Evolutionary conservation across 2,329 filamentous ascomycete species (phyloP).

Genomic region (Pseudopithomyces chartarum): DNA sequence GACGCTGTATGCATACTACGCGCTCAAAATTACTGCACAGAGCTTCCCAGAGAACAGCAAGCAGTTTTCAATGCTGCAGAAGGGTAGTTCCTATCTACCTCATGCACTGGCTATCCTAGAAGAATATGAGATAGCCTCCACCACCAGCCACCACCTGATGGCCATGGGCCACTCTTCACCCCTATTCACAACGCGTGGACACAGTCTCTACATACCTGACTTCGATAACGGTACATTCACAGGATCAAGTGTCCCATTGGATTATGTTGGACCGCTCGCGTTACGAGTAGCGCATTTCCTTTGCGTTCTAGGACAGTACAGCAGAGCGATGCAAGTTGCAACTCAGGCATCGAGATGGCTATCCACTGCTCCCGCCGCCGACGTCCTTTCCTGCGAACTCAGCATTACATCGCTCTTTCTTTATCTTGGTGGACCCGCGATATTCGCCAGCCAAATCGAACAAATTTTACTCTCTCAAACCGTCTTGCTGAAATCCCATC

Average conservation of each 20-base stretch:
- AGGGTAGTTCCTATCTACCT: slow-evolving; percentile 1
- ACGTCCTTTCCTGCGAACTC: neutral
- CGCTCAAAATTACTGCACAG: neutral
- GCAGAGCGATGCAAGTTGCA: neutral
- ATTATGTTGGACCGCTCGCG: neutral
- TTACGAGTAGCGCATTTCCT: slow-evolving; percentile 7
- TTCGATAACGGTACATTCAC: neutral
- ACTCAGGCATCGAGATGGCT: neutral
- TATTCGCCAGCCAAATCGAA: neutral
- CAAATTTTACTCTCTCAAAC: neutral
- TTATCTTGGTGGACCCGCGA: slow-evolving; percentile 1
- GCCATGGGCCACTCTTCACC: neutral
- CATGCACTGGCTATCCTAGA: slow-evolving; percentile 4
- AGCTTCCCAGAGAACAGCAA: slow-evolving; percentile 1
- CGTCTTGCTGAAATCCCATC: neutral
- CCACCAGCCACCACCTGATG: neutral
- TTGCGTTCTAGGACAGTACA: slow-evolving; percentile 3
- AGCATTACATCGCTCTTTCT: slow-evolving; percentile 1
- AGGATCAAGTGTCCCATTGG: neutral
- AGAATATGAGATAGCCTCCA: neutral
- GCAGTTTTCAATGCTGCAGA: neutral
- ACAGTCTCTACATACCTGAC: neutral
- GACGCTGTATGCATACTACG: neutral
- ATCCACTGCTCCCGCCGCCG: neutral
- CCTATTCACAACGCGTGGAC: neutral